These are phyloP conservation scores for Papiliotrema nemorosa DNA, from an alignment of 1,284 basidiomycete species.

Conservation along the genomic window DNA sequence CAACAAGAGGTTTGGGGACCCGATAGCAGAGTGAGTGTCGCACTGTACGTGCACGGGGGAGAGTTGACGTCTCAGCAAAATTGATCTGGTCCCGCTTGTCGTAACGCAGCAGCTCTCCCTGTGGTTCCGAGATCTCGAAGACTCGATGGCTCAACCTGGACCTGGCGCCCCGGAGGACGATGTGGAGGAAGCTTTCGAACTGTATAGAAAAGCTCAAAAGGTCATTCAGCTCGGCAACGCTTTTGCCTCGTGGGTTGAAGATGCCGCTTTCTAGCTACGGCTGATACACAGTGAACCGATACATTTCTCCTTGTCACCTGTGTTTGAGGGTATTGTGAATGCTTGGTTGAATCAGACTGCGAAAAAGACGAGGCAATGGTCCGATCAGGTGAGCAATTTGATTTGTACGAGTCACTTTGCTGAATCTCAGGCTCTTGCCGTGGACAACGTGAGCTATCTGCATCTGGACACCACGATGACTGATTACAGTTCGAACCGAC, in stretches of 20 bases:
- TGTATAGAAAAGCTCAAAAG: slow-evolving; percentile 63
- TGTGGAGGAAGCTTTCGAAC: slow-evolving; percentile 80
- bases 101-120: slow-evolving; percentile 70
- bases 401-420: background rate
- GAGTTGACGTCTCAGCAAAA: slow-evolving; percentile 51
- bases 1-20: slow-evolving; percentile 74
- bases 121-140: slow-evolving; percentile 71
- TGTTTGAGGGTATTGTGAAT: slow-evolving; percentile 84
- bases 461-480: background rate
- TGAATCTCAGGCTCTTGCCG: slow-evolving; percentile 65
- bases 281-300: slow-evolving; percentile 16
- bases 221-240: slow-evolving; percentile 73
- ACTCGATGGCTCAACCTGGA: slow-evolving; percentile 47
- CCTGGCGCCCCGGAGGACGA: slow-evolving; percentile 59
- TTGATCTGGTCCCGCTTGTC: slow-evolving; percentile 77
- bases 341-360: slow-evolving; percentile 90
- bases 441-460: slow-evolving; percentile 70
- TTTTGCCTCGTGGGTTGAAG: slow-evolving; percentile 52
- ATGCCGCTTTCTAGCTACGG: no score
- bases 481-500: slow-evolving; percentile 73
- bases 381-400: slow-evolving; percentile 66
- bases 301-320: slow-evolving; percentile 63
- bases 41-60: background rate
- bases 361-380: slow-evolving; percentile 89
- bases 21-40: slow-evolving; percentile 66